Evolutionary conservation across 768 basidiomycete genomes (phyloP), one percentile per base, ranked within the genome.

Genomic region (Exsudoporus frostii): DNA sequence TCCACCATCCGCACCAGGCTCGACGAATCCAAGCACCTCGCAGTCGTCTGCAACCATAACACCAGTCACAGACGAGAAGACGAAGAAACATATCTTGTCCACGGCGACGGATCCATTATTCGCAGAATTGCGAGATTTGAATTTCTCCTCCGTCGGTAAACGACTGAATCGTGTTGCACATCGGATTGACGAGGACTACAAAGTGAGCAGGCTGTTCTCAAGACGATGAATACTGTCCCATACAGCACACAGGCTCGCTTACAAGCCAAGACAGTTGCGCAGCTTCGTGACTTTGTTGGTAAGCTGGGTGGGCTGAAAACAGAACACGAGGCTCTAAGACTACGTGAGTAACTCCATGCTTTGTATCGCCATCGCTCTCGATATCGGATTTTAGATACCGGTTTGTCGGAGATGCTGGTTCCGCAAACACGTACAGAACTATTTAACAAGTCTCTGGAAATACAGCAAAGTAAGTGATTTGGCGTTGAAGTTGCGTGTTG

Each of bases 211-310:
- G 30, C 36, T 24, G 7, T 0, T 25, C 27, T 40, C 32, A 15
- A 27, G 25, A 29, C 39, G 37, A 15, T 27, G 43, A 55, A 40
- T 46, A 24, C 37, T 36, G 27, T 50, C 42, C 61, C 42, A 53
- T 22, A 32, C 38, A 11, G 17, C 39, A 41, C 20, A 13, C 63
- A 92, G 90, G 85, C 87, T 42, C 83, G 90, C 52, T 82, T 91
- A 50, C 85, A 93, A 71, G 84, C 93, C 17, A 92, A 93, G 71
- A 95, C 92, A 13, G 88, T 95, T 17, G 83, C 88, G 11, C 92
- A 99, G 70, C 75, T 99, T 62, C 82, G 88, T 52, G 92, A 94
- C 65, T 98, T 99, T 71, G 97, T 99, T 19, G 94, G 95, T 13
- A 94, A 91, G 65, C 77, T 99, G 2, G 92, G 94, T 20, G 92